Base-by-base conservation (phyloP, 495 filamentous ascomycete genomes). In the Aspergillus cavernicola region DNA sequence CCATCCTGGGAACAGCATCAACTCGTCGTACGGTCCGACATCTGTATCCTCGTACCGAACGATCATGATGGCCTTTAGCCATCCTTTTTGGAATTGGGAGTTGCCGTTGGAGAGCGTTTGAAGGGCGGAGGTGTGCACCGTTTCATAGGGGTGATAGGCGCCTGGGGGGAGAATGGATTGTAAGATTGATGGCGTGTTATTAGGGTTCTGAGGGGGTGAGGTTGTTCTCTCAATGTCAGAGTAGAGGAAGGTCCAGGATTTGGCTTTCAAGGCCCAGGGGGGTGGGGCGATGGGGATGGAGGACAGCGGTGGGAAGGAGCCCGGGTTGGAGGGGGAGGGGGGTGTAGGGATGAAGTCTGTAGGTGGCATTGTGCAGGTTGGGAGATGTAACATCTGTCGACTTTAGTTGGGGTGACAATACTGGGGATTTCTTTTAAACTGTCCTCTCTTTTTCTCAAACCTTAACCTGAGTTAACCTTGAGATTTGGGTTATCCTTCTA, bases 231-330 rank as follows among this genome's bases (percentile, higher is more conserved):
- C 24, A n/a, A 20, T 18, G 42, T 45, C 23, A 1, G 24, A 0
- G n/a, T 48, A 48, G 12, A 48, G 29, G 31, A 48, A 48, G 19
- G 19, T 48, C 45, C 45, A 48, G 29, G 29, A 7, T n/a, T 37
- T 48, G 31, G 45, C 29, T 16, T 11, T 16, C 31, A 48, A 32
- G 29, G 45, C 37, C 45, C 45, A 48, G 33, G 45, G 45, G 18
- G 45, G 45, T 37, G 45, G 45, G 22, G 45, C 31, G 45, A 48
- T 26, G 31, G 45, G 45, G 32, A 48, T 37, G 5, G 36, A 6
- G n/a, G 11, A 18, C 22, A 9, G 9, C 3, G 40, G 40, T n/a
- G 40, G 40, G 40, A 26, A 43, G 0, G 40, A 43, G 20, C 40
- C 40, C 0, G 40, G 40, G 9, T 11, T 43, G 3, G 40, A 43